These are phyloP conservation scores for Lasiosphaeriaceae sp. DNA, from an alignment of 495 filamentous ascomycete genomes.

Conservation along the genomic window DNA sequence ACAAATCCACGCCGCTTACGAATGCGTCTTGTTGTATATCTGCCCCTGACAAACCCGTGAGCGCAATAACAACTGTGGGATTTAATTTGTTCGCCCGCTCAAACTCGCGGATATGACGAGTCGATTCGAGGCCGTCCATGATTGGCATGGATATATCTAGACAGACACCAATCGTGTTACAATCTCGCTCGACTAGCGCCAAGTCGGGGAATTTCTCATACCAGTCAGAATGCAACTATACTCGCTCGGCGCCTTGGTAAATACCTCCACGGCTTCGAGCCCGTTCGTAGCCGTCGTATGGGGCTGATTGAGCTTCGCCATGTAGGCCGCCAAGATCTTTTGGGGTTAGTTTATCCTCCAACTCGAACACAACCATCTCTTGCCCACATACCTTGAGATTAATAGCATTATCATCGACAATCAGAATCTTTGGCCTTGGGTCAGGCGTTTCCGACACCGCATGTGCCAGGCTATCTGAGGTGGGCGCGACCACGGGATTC, in stretches of 20 bases:
- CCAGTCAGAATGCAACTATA: constrained; percentile 42
- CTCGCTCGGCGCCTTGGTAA: constrained; percentile 25
- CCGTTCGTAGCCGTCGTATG: constrained; percentile 56
- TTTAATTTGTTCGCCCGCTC: constrained; percentile 35
- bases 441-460: background rate
- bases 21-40: constrained; percentile 64
- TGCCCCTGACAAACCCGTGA: constrained; percentile 64
- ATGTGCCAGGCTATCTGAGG: background rate
- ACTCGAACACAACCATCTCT: background rate
- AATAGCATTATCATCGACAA: constrained; percentile 44
- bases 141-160: constrained; percentile 69
- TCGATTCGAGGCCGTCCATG: constrained; percentile 64
- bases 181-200: background rate
- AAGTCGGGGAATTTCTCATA: background rate
- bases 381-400: constrained; percentile 32
- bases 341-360: background rate
- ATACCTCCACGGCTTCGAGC: constrained; percentile 53
- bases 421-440: constrained; percentile 20
- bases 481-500: too few relatives aligned
- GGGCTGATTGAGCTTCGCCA: constrained; percentile 48
- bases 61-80: constrained; percentile 50
- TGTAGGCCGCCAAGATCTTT: constrained; percentile 46
- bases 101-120: constrained; percentile 56
- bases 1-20: constrained; percentile 64
- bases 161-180: constrained; percentile 10